A percentile compares a stretch with the other conserved stretches of the same genome.
phyloP scores from a whole-genome alignment of 163 green algal genomes.

The Coccomyxa subellipsoidea region DNA sequence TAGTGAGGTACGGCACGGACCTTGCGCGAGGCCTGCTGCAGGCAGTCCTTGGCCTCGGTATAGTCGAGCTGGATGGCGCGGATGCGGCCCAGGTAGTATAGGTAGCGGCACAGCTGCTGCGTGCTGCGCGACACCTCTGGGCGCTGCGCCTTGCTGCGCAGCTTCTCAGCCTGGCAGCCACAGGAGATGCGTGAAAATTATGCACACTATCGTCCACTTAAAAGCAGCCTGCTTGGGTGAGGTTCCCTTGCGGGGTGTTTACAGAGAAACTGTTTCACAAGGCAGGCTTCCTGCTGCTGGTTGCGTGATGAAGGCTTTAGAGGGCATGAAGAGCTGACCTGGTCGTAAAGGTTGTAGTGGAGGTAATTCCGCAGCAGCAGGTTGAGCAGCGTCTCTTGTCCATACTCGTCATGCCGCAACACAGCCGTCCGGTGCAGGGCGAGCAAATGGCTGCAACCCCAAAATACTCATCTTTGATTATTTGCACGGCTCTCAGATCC shows the following conservation, averaged over 20 bases:
- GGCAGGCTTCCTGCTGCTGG: too few species aligned
- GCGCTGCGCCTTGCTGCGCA: slow-evolving; percentile 87
- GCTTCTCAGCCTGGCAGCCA: slow-evolving; percentile 82
- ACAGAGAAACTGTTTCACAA: too few species aligned
- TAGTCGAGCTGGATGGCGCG: slow-evolving; percentile 96
- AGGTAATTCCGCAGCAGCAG: slow-evolving; percentile 97
- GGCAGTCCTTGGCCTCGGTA: slow-evolving; percentile 91
- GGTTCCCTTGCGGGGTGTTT: too few species aligned
- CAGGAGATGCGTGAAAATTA: neutral
- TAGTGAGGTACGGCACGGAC: slow-evolving; percentile 8
- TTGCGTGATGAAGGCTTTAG: too few species aligned
- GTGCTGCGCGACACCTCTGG: slow-evolving; percentile 66
- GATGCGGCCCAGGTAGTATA: slow-evolving; percentile 96
- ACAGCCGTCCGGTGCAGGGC: slow-evolving; percentile 82
- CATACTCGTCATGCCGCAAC: slow-evolving; percentile 89
- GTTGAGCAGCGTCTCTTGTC: slow-evolving; percentile 94
- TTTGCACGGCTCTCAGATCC: neutral
- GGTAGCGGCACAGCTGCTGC: slow-evolving; percentile 86
- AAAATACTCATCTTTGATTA: neutral
- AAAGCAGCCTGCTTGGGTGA: neutral
- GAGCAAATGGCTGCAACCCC: slow-evolving; percentile 81
- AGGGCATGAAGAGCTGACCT: too few species aligned
- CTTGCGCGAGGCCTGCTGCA: slow-evolving; percentile 85
- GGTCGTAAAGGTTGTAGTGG: slow-evolving; percentile 94
- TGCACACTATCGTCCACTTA: neutral